Evolutionary conservation across 441 rosid genomes (phyloP), one percentile per base, ranked within the genome.

Genomic region (Jatropha podagrica): DNA sequence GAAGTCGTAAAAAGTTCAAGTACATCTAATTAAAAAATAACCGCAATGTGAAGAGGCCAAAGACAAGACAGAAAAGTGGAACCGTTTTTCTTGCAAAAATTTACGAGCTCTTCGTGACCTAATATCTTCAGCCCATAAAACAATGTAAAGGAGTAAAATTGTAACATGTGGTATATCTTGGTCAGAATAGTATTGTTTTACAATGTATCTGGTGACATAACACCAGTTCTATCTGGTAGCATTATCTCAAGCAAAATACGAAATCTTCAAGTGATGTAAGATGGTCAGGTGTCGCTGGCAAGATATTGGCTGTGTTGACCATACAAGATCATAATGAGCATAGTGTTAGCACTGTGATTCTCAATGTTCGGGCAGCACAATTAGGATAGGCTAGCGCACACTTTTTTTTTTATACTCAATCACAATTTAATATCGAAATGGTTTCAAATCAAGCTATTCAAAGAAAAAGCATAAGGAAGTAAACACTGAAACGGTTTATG

Each of bases 1-100:
- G 27, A 58, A 65, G 68, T 64, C 46, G 79, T 76, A 15, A 72
- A 67, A 62, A 78, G 56, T 26, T 65, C 55, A 55, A 38, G 5
- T 0, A 72, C 49, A 48, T 73, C 44, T 23, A 9, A 65, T 67
- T 40, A 18, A 61, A n/a, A 52, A 7, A 5, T 9, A 65, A 66
- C 18, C 58, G 17, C 23, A 68, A 26, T n/a, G 60, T n/a, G 67
- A 70, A 59, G 48, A 17, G 38, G 5, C 13, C 0, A 10, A 15
- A n/a, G 48, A 9, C 23, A 73, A 49, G 61, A 44, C 2, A 65
- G 17, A 13, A 23, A 4, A 8, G 4, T 44, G 48, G 48, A 44
- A 44, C 48, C 9, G 10, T 7, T 73, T 54, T 72, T 65, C 42
- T 26, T 54, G 54, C 49, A 54, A 40, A 46, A 14, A 2, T 12